Percentiles rank a stretch among this genome's conserved stretches.
phyloP scores from a whole-genome alignment of 805 yeast genomes.

The Starmerella potacharoeniae region DNA sequence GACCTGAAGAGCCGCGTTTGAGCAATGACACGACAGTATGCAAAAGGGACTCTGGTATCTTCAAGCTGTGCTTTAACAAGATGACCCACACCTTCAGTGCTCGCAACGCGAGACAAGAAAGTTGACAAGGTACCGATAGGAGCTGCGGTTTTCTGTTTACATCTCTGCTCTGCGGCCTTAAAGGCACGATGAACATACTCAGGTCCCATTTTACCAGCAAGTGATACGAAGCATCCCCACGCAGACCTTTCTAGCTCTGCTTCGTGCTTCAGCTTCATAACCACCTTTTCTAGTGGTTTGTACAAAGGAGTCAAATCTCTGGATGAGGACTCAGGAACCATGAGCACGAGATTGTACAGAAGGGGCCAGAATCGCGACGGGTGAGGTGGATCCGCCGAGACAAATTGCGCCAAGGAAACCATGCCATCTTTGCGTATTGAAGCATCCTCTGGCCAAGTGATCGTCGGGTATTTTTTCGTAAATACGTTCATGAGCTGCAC shows the following conservation, averaged over 20 bases:
- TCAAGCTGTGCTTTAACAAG: conserved; percentile 5
- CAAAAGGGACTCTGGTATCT: conserved; percentile 1
- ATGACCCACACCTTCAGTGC: neutral
- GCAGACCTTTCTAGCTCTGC: conserved; percentile 19
- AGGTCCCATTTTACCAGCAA: conserved; percentile 14
- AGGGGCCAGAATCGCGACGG: conserved; percentile 21
- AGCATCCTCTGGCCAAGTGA: conserved; percentile 21
- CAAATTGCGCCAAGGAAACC: conserved; percentile 17
- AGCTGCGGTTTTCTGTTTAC: neutral
- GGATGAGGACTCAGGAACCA: conserved; percentile 10
- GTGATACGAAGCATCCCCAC: conserved; percentile 24
- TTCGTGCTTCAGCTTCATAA: conserved; percentile 8
- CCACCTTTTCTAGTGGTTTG: conserved; percentile 14
- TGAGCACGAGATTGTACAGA: conserved; percentile 18
- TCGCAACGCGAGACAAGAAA: conserved; percentile 7
- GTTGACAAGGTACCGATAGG: conserved; percentile 9
- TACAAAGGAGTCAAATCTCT: conserved; percentile 10
- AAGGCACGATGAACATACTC: conserved; percentile 2
- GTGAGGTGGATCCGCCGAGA: conserved; percentile 11
- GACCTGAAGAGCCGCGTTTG: conserved; percentile 2
- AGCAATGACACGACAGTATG: conserved; percentile 7
- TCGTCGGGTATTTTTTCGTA: conserved; percentile 33
- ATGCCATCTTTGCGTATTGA: conserved; percentile 11
- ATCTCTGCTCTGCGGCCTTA: conserved; percentile 13
- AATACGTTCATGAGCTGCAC: conserved; percentile 32